A percentile compares a stretch with the other conserved stretches of the same genome.
Evolutionary conservation across 768 basidiomycete genomes (phyloP).

Genomic region (Mycena galopus): DNA sequence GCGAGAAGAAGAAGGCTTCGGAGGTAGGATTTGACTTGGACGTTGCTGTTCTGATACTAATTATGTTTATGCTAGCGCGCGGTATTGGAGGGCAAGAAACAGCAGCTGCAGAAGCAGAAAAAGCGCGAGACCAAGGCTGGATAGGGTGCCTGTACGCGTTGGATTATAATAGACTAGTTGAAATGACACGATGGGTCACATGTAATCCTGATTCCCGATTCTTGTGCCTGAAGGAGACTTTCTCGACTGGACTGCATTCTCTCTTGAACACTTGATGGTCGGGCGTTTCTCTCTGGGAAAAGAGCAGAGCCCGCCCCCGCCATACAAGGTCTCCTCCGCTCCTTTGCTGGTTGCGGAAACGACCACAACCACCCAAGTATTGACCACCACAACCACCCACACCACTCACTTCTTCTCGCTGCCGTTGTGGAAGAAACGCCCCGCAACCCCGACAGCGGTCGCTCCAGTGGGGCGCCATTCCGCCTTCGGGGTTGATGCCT

Average conservation of each 20-base stretch:
- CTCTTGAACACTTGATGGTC: slow-evolving; percentile 40
- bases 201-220: background rate
- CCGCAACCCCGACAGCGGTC: slow-evolving; percentile 45
- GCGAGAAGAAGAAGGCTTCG: slow-evolving; percentile 77
- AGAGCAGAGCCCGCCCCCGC: slow-evolving; percentile 46
- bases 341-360: slow-evolving; percentile 58
- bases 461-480: slow-evolving; percentile 45
- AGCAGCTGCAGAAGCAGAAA: slow-evolving; percentile 67
- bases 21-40: slow-evolving; percentile 71
- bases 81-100: slow-evolving; percentile 70
- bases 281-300: slow-evolving; percentile 43
- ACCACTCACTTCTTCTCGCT: slow-evolving; percentile 76
- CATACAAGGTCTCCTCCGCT: slow-evolving; percentile 47
- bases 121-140: slow-evolving; percentile 52
- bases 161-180: background rate
- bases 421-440: slow-evolving; percentile 73
- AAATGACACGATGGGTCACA: slow-evolving; percentile 16
- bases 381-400: slow-evolving; percentile 61
- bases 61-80: slow-evolving; percentile 60
- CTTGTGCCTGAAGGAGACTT: background rate
- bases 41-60: slow-evolving; percentile 9
- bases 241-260: background rate
- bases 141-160: slow-evolving; percentile 8
- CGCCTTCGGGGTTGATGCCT: slow-evolving; percentile 38
- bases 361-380: slow-evolving; percentile 61